Evolutionary conservation across 2,329 filamentous ascomycete species (phyloP), one percentile per base, ranked within the genome.

Genomic region (Ophiocordyceps camponoti-saundersi): DNA sequence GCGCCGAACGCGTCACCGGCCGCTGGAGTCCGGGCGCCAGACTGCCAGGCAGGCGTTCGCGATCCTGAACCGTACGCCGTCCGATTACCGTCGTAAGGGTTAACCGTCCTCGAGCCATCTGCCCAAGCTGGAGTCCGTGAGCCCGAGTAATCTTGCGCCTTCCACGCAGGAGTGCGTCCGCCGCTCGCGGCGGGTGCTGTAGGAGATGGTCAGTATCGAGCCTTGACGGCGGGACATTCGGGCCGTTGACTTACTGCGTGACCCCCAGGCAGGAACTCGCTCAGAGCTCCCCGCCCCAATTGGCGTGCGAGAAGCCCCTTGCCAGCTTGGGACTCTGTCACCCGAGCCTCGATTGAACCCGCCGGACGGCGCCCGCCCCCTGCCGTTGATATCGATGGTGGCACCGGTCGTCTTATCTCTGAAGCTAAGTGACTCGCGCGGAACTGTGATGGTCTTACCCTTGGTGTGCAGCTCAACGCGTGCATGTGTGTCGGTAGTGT

Each of bases 401-500:
- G 80, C 77, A 43, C 88, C 89, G 4, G 83, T 90, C 47, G 82
- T 65, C 51, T 77, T 85, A 69, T 98, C 90, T 62, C 90, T 89
- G 65, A 93, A 84, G 22, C 77, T 77, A n/a, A 98, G 68, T 48
- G 82, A 77, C 12, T 84, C 80, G 59, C 93, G 93, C 20, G 80
- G 76, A 34, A 96, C 78, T 8, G 82, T 88, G 51, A 96, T 79
- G 16, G 85, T 83, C 70, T 95, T 96, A 66, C 81, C 86, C 69
- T 94, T 95, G 6, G 89, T 89, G 60, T 96, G 90, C 39, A 98
- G 69, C 65, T 98, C 92, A 41, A 98, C 84, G 52, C 89, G 83
- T 29, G 87, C 90, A 57, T 84, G 79, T 3, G 77, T 77, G 55
- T 93, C 89, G 7, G 86, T 94, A 1, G 90, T 84, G 59, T 96